Evolutionary conservation across 208 protist species (phyloP), one percentile per base, ranked within the genome.

Genomic region (Crithidia acanthocephali): DNA sequence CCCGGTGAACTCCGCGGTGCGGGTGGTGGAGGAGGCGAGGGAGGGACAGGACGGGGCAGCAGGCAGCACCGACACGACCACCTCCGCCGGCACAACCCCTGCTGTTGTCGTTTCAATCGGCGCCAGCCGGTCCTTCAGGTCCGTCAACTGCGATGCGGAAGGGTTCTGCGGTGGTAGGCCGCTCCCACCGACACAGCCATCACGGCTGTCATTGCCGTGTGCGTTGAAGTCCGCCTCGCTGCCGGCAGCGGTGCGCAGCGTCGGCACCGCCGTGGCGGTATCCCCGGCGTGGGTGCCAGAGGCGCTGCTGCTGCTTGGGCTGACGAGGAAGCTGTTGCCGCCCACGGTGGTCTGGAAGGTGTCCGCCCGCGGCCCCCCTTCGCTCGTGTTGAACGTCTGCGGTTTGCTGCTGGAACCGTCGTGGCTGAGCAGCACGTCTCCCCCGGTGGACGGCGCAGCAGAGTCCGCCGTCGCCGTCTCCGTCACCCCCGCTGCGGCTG

Each of bases 281-380:
- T 13, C 68, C 32, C 56, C 33, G 45, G 55, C n/a, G 32, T 4
- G 0, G 25, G 40, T 47, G 68, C 48, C 35, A n/a, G 28, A 15
- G 40, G 35, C 68, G 51, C 68, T 74, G 51, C 37, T 68, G 37
- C 51, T 68, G 37, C 51, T 65, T 2, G 37, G 50, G 18, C 27
- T 52, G 10, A 40, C 68, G 0, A 55, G 58, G 28, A 74, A 51
- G 40, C 23, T 48, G 27, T 37, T n/a, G 1, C 28, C 55, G 6
- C 15, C 28, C 42, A 27, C 25, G 30, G 27, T 56, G 23, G 37
- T 48, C 44, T 48, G 44, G 16, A n/a, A 48, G 44, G 44, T n/a
- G 44, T 48, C 18, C 3, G 9, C 44, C 13, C 44, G 16, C 5
- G 44, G 9, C 18, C 16, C 16, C 44, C 18, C 44, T 9, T 48